Evolutionary conservation across 1,139 yeast species (phyloP), one percentile per base, ranked within the genome.

Genomic region (Diutina ranongensis): DNA sequence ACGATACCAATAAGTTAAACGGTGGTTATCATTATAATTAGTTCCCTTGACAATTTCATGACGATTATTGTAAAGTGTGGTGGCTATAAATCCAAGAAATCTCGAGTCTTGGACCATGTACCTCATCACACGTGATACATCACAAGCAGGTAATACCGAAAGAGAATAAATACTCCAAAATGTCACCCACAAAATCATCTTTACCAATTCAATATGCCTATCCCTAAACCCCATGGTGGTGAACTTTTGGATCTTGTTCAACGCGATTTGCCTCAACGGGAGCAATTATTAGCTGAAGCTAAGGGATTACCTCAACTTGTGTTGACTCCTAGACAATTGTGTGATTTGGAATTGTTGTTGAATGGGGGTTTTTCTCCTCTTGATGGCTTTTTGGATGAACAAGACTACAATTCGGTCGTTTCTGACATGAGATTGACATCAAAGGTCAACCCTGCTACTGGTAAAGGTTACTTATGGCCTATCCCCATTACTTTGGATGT

Each of bases 291-390:
- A 2, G 21, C 20, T 3, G 31, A 41, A 32, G 44, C 44, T 1
- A 77, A 45, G 10, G 46, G 53, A 13, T 71, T 83, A 47, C 70
- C 75, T 31, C 67, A 76, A 40, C 64, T 83, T 49, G 67, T 66
- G 19, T 72, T 89, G 54, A 82, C 94, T 22, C 92, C 81, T 52
- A 83, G 97, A 62, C 97, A 89, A 63, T 72, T 89, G 50, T 89
- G 97, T 65, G 97, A 89, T 64, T 69, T 89, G 59, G 97, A 89
- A 67, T 74, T 89, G 63, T 85, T 89, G 58, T 70, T 89, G 53
- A 84, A 83, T 57, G 97, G 97, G 63, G 97, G 97, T 4, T 89
- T 89, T 61, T 86, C 96, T 44, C 97, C 97, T 42, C 73, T 89
- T 55, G 77, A 78, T 48, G 97, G 97, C 1, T 89, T 89, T 67